Evolutionary conservation across 202 grass and related monocot genomes (phyloP), one percentile per base, ranked within the genome.

Genomic region (Saccharum hybrid): DNA sequence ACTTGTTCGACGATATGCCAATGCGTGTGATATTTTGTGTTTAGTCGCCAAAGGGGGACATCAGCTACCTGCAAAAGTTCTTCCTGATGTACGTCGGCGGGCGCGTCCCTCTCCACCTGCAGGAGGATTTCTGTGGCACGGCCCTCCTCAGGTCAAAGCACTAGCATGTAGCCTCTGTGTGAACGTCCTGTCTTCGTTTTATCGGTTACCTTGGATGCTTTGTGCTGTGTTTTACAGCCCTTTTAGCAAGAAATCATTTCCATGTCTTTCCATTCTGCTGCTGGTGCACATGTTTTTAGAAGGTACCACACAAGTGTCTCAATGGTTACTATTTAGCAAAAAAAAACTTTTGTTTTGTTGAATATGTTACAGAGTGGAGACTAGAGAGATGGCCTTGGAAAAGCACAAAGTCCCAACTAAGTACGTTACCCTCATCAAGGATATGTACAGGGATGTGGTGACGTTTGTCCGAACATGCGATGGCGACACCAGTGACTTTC

Each of bases 81-180:
- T 98, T 96, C 37, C 76, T 96, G 62, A 96, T 94, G 86, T 98
- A 96, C n/a, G 72, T 92, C 10, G 93, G 93, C 2, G 91, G 93
- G 8, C 85, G 96, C 41, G 74, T 84, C 66, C 93, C 96, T 59
- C 79, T 96, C 28, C 91, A 90, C 83, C 71, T 96, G 62, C 93
- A 96, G 86, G 93, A 98, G 78, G 96, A 98, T 81, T 96, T 98
- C 87, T 98, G 91, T 71, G 93, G 96, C 75, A 98, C 93, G 2
- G 89, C 91, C 81, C 89, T 98, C 82, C 91, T 98, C 82, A 94
- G 91, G 93, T 94, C 26, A 28, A 74, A 21, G 48, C 84, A 43
- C 56, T 59, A 56, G 19, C 39, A 68, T 68, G 30, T 46, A 42
- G 9, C 76, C 52, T 88, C 81, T 74, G 39, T 14, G 31, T 49